Percentiles rank a stretch among this genome's conserved stretches.
Conservation (phyloP, 768 basidiomycete genomes). For the Suillus plorans region DNA sequence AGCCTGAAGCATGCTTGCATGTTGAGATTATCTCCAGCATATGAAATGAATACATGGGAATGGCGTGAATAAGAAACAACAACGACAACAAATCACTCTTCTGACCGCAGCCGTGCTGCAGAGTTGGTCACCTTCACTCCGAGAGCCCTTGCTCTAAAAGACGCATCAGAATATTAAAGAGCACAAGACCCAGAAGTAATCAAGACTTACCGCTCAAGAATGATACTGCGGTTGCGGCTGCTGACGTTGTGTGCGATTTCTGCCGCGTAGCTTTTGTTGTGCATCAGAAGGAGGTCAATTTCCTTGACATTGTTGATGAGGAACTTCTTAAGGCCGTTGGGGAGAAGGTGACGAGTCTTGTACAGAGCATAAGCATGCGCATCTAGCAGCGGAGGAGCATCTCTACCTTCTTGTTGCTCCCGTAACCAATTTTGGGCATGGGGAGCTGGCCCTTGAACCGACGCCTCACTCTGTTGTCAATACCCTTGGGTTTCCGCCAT, state of each 20-base stretch:
- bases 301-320: constrained; percentile 92
- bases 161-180: constrained; percentile 10
- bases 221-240: constrained; percentile 89
- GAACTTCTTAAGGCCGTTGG: constrained; percentile 95
- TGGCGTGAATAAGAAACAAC: constrained; percentile 36
- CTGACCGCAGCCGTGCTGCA: constrained; percentile 89
- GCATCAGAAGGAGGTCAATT: constrained; percentile 94
- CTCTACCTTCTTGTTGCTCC: constrained; percentile 78
- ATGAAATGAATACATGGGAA: constrained; percentile 53
- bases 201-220: constrained; percentile 74
- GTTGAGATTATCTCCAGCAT: constrained; percentile 47
- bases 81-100: constrained; percentile 70
- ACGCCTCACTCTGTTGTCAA: constrained; percentile 95
- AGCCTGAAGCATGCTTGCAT: constrained; percentile 48
- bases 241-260: constrained; percentile 97
- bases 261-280: constrained; percentile 94
- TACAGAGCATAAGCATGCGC: constrained; percentile 3
- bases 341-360: constrained; percentile 91
- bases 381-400: background rate
- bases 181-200: background rate
- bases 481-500: constrained; percentile 99
- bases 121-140: constrained; percentile 95
- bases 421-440: constrained; percentile 92
- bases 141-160: constrained; percentile 72
- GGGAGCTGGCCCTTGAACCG: constrained; percentile 94